Evolutionary conservation across 345 rosid species (phyloP).

Genomic region (Cardamine chenopodiifolia): DNA sequence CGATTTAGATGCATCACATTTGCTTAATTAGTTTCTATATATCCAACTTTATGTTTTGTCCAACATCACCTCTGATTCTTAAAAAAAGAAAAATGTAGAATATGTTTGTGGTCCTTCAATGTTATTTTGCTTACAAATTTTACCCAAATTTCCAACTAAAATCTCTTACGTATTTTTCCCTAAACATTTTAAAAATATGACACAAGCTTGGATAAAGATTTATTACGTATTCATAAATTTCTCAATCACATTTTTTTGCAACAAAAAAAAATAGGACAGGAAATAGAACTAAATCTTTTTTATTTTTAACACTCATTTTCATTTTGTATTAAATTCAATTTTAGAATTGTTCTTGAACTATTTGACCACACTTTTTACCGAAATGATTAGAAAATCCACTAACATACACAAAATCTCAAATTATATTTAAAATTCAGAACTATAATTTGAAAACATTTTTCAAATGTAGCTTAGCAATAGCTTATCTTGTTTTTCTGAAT

Average conservation of each 20-base stretch:
- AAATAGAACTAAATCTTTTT: neutral
- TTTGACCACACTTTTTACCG: neutral
- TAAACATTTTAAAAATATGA: neutral
- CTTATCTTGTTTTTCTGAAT: neutral
- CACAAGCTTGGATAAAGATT: neutral
- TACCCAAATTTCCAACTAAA: neutral
- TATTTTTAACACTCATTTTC: neutral
- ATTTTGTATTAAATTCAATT: neutral
- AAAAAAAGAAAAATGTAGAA: neutral
- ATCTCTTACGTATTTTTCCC: neutral
- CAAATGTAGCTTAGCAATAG: neutral
- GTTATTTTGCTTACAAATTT: neutral
- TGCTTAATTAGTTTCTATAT: conserved; percentile 21
- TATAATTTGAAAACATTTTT: neutral
- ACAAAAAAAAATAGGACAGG: neutral
- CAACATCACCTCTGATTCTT: conserved; percentile 4
- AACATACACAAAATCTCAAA: neutral
- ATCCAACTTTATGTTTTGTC: conserved; percentile 18
- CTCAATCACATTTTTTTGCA: neutral
- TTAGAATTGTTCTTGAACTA: neutral
- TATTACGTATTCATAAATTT: neutral
- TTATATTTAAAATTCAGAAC: neutral
- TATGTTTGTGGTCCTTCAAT: conserved; percentile 19
- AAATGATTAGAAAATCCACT: conserved; percentile 15
- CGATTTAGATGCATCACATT: neutral